Base-by-base conservation (phyloP, 345 rosid genomes). In the Barbarea vulgaris region DNA sequence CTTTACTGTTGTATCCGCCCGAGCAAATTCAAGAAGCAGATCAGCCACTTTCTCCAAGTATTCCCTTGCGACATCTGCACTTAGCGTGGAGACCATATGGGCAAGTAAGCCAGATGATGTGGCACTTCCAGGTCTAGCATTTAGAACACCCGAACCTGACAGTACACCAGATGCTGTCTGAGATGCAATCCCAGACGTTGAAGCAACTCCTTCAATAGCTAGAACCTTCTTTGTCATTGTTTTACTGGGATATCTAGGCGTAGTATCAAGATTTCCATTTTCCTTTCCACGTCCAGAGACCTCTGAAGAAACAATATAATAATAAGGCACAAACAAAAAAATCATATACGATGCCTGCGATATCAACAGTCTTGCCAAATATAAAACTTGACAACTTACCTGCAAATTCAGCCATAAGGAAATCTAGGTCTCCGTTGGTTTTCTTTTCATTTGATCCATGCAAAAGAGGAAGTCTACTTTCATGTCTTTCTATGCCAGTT, bases 21-120 rank as follows among this genome's bases (percentile, higher is more conserved):
- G 91, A 48, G 99, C 86, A 89, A 95, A 95, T 87, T 92, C 99
- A 73, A 92, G 96, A 58, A 95, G 87, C 79, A 95, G 93, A 80
- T 95, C 96, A 34, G 99, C 97, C 46, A 92, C 97, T 84, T 92
- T 95, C 85, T 92, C 97, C 74, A 95, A 85, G 84, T 95, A 95
- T 61, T 92, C 97, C 87, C 88, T 83, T 21, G 99, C 98, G 47
- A 88, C 89, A 82, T 95, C 99, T 46, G 93, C 93, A 83, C 90
- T 92, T 78, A 87, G 79, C 10, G 97, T 85, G 17, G 95, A 93
- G 69, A 91, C 91, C 97, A 95, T 87, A 78, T 90, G 96, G 74
- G 90, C 86, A 36, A 96, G 94, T 72, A 91, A 81, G 39, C 99
- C 96, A 44, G 96, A 91, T 70, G 99, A 96, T 67, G 99, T 89